Evolutionary conservation across 179 eudicot species (phyloP).

Genomic region (Sideroxylon spinosum): DNA sequence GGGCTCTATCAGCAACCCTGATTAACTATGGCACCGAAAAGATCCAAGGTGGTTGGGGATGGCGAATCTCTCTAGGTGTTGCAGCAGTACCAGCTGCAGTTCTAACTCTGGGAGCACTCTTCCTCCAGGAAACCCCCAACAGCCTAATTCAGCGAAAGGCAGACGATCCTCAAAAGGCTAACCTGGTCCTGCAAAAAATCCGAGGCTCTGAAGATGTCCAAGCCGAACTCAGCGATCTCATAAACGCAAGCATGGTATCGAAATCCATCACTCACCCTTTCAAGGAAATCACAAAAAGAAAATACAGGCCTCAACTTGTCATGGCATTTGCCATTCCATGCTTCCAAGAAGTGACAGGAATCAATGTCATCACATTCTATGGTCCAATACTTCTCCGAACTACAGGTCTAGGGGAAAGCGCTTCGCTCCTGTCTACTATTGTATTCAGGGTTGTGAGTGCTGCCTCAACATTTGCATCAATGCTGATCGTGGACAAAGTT

Average conservation of each 20-base stretch:
- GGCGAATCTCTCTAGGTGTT: conserved; percentile 35
- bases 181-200: conserved; percentile 21
- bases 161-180: conserved; percentile 20
- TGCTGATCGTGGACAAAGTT: conserved; percentile 26
- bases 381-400: conserved; percentile 36
- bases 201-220: conserved; percentile 29
- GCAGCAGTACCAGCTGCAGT: conserved; percentile 34
- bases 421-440: conserved; percentile 30
- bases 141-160: conserved; percentile 29
- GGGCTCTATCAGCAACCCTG: conserved; percentile 25
- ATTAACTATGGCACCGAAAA: conserved; percentile 30
- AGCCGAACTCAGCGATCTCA: conserved; percentile 29
- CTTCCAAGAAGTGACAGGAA: conserved; percentile 40
- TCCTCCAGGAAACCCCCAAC: conserved; percentile 42
- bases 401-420: conserved; percentile 35
- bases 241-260: conserved; percentile 22
- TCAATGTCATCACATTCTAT: conserved; percentile 36
- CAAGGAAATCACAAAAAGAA: conserved; percentile 16
- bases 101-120: conserved; percentile 31
- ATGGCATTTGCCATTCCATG: conserved; percentile 32
- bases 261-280: conserved; percentile 25
- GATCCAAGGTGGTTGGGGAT: conserved; percentile 33
- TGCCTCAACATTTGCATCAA: conserved; percentile 19
- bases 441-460: conserved; percentile 23
- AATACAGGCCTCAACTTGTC: conserved; percentile 33